A percentile compares a stretch with the other conserved stretches of the same genome.
Evolutionary conservation across 2,329 filamentous ascomycete genomes (phyloP).

Genomic region (Fusarium pseudocircinatum): DNA sequence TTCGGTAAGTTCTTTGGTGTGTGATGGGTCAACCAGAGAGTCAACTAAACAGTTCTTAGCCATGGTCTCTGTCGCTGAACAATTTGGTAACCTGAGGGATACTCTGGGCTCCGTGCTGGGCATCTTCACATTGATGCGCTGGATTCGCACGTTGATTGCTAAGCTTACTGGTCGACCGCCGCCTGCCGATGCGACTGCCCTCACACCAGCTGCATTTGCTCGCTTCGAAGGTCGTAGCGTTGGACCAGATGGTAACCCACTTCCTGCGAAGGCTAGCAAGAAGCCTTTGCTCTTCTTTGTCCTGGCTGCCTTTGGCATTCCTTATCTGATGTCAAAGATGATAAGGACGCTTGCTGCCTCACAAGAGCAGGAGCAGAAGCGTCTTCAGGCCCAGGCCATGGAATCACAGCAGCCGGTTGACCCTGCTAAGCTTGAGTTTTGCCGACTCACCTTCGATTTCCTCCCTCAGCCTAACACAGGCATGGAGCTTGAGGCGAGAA

Average conservation of each 20-base stretch:
- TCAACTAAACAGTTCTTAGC: slow-evolving; percentile 60
- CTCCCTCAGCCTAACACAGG: slow-evolving; percentile 76
- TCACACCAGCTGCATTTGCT: slow-evolving; percentile 92
- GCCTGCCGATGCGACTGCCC: slow-evolving; percentile 84
- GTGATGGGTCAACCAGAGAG: background rate
- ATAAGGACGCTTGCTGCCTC: slow-evolving; percentile 85
- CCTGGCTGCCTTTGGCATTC: slow-evolving; percentile 91
- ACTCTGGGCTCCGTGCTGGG: slow-evolving; percentile 93
- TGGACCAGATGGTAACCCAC: slow-evolving; percentile 70
- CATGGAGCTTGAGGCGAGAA: slow-evolving; percentile 90
- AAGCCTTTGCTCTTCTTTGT: slow-evolving; percentile 98
- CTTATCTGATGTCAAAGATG: slow-evolving; percentile 96
- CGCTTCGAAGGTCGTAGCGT: slow-evolving; percentile 79
- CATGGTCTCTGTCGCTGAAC: slow-evolving; percentile 98
- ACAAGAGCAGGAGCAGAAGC: slow-evolving; percentile 82
- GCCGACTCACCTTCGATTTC: slow-evolving; percentile 94
- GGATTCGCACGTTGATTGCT: slow-evolving; percentile 90
- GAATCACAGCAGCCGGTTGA: slow-evolving; percentile 71
- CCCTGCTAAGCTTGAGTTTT: slow-evolving; percentile 94
- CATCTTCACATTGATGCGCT: slow-evolving; percentile 95
- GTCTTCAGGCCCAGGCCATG: slow-evolving; percentile 61
- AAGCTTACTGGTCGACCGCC: slow-evolving; percentile 92
- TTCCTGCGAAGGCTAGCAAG: slow-evolving; percentile 79
- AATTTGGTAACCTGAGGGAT: slow-evolving; percentile 92
- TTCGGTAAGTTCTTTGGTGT: slow-evolving; percentile 73